phyloP scores from a whole-genome alignment of 1,139 yeast genomes.

The Geotrichum bryndzae region DNA sequence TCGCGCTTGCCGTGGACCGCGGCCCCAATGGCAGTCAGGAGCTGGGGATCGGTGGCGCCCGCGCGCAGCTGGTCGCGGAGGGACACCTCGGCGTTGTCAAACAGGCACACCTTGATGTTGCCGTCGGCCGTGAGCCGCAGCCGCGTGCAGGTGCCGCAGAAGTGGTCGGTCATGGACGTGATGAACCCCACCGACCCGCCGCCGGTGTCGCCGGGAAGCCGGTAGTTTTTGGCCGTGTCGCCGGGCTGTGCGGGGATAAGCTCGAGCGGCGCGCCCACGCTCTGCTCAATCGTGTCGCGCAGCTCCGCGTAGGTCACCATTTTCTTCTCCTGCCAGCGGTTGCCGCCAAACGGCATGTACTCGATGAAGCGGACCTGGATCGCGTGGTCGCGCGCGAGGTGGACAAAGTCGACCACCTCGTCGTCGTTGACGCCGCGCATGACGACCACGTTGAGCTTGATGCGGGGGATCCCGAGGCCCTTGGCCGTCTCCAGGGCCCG shows the following conservation, averaged over 20 bases:
- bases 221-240: constrained; percentile 44
- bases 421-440: constrained; percentile 47
- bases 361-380: constrained; percentile 48
- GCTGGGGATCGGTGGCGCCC: constrained; percentile 32
- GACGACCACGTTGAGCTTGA: constrained; percentile 46
- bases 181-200: constrained; percentile 45
- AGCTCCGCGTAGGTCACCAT: constrained; percentile 43
- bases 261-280: constrained; percentile 24
- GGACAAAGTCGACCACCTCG: constrained; percentile 44
- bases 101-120: constrained; percentile 46
- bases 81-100: constrained; percentile 47
- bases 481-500: constrained; percentile 41
- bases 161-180: constrained; percentile 48
- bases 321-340: constrained; percentile 43
- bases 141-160: constrained; percentile 46
- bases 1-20: constrained; percentile 44
- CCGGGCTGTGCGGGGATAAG: constrained; percentile 35
- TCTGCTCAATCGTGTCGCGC: constrained; percentile 31
- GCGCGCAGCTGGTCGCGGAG: constrained; percentile 41
- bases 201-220: constrained; percentile 35
- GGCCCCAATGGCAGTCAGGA: constrained; percentile 38
- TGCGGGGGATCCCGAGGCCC: constrained; percentile 40
- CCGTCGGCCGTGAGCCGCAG: constrained; percentile 48
- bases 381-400: constrained; percentile 36
- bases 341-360: constrained; percentile 52